phyloP scores from a whole-genome alignment of 1,284 basidiomycete genomes.

The Farysia itapuensis region DNA sequence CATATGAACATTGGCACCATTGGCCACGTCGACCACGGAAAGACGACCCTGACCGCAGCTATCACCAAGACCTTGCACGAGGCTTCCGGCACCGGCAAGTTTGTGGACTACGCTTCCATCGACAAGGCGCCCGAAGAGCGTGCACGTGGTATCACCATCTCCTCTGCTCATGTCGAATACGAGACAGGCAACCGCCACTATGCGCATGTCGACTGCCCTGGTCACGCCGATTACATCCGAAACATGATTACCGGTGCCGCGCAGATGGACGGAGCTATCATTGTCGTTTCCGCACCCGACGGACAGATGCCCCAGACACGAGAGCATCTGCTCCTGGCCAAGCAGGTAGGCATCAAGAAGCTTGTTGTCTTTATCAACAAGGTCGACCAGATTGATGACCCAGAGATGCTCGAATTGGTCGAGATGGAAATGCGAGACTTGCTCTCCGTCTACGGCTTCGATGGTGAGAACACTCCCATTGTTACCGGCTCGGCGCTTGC shows the following conservation, averaged over 20 bases:
- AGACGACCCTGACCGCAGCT: constrained; percentile 94
- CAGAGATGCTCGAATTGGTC: constrained; percentile 98
- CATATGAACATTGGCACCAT: constrained; percentile 75
- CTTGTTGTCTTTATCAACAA: constrained; percentile 99
- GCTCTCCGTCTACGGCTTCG: constrained; percentile 81
- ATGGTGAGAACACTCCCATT: constrained; percentile 96
- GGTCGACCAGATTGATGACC: constrained; percentile 93
- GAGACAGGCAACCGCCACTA: constrained; percentile 88
- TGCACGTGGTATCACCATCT: constrained; percentile 98
- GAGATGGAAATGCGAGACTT: constrained; percentile 99
- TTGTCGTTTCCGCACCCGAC: constrained; percentile 92
- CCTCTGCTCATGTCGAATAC: constrained; percentile 89
- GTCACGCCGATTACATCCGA: constrained; percentile 63
- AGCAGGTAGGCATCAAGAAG: constrained; percentile 97
- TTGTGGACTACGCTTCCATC: constrained; percentile 96
- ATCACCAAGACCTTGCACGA: constrained; percentile 93
- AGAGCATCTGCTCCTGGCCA: constrained; percentile 94
- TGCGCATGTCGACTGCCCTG: constrained; percentile 97
- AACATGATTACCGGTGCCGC: constrained; percentile 99
- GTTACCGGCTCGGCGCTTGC: constrained; percentile 94
- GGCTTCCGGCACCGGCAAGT: constrained; percentile 76
- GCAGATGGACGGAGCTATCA: constrained; percentile 79
- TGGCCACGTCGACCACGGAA: constrained; percentile 63
- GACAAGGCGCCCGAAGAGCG: constrained; percentile 99
- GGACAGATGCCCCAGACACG: constrained; percentile 99